Base-by-base conservation (phyloP, 805 yeast genomes). In the Myxozyma mucilagina region DNA sequence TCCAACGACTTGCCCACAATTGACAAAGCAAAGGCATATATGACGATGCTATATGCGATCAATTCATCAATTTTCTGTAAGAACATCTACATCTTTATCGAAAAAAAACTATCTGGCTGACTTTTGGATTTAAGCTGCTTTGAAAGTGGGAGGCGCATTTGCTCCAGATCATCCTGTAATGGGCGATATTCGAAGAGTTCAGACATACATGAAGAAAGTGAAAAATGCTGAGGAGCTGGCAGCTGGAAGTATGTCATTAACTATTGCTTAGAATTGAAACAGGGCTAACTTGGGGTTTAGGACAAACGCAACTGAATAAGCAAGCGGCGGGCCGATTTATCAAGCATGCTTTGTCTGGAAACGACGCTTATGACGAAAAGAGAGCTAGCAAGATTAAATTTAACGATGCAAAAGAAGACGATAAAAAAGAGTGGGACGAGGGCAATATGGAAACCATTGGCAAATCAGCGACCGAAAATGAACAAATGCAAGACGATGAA, bases 321-420 rank as follows among this genome's bases (percentile, higher is more conserved):
- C 29, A 16, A 16, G 67, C 65, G 4, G 67, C 67, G 4, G 59
- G 60, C 5, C 53, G 67, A 39, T 53, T 63, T n/a, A 53, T 63
- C 16, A 63, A 63, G 44, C 64, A 63, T 44, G 64, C 61, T 4
- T 52, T 61, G 2, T 39, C 63, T 11, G 64, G 64, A 29, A 62
- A 62, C 39, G 64, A 59, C 5, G 47, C 47, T 7, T 35, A 47
- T 29, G 66, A 55, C 49, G 59, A 42, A 31, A 52, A 47, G 20
- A 42, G 63, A 44, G 56, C 32, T 3, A 18, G n/a, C n/a, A n/a
- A n/a, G n/a, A n/a, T n/a, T n/a, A n/a, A n/a, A n/a, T n/a, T n/a
- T n/a, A n/a, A n/a, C n/a, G n/a, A n/a, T n/a, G n/a, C n/a, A 42
- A 18, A 53, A 44, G 56, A 42, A 16, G n/a, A 29, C 18, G 7